A percentile compares a stretch with the other conserved stretches of the same genome.
These are phyloP conservation scores for Stylosanthes scabra DNA, from an alignment of 331 rosid species.

Conservation along the genomic window DNA sequence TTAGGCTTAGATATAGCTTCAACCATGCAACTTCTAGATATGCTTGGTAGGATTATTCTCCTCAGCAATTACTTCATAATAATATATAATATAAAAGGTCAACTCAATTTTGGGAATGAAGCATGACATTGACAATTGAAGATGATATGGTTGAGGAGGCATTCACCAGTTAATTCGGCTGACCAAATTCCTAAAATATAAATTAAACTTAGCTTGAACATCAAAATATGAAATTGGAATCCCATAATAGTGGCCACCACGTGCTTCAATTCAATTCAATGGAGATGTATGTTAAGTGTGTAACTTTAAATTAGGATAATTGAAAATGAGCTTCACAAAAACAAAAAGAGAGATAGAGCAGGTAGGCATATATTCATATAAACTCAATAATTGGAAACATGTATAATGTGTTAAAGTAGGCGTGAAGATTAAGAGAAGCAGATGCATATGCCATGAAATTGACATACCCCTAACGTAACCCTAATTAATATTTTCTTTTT, in stretches of 20 bases:
- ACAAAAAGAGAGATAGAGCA: neutral
- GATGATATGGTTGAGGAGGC: neutral
- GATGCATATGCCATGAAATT: neutral
- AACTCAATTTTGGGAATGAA: constrained; percentile 8
- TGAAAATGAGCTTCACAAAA: neutral
- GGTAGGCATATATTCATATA: no score
- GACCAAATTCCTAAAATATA: neutral
- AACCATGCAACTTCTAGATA: neutral
- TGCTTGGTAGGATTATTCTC: neutral
- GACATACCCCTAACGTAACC: neutral
- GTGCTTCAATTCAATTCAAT: neutral
- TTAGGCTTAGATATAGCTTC: neutral
- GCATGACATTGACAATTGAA: constrained; percentile 28
- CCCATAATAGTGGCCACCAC: neutral
- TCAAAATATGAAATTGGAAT: neutral
- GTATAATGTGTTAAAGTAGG: constrained; percentile 36
- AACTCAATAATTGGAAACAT: constrained; percentile 42
- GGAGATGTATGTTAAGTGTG: no score
- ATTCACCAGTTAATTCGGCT: neutral
- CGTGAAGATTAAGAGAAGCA: neutral
- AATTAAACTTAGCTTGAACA: neutral
- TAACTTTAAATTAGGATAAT: neutral
- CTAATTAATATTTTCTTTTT: neutral
- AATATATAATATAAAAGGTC: neutral
- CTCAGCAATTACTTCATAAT: no score